Evolutionary conservation across 2,329 filamentous ascomycete genomes (phyloP).

Genomic region (Exophiala dermatitidis): DNA sequence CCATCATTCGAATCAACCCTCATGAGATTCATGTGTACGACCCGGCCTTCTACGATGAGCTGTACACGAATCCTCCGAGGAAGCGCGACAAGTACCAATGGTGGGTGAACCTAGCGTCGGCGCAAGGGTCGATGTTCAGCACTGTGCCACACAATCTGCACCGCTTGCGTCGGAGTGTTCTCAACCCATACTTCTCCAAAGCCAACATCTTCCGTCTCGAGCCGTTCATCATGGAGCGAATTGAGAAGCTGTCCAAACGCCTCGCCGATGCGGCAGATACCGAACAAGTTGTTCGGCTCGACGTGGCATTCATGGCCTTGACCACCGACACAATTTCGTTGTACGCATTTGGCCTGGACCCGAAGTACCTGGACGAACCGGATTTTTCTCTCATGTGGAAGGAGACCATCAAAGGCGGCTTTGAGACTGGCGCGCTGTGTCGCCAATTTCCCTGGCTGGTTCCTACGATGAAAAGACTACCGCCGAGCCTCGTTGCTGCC

Average conservation of each 20-base stretch:
- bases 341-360: slow-evolving; percentile 16
- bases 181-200: slow-evolving; percentile 28
- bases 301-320: slow-evolving; percentile 34
- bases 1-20: slow-evolving; percentile 33
- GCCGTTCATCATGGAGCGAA: slow-evolving; percentile 27
- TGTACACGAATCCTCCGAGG: slow-evolving; percentile 28
- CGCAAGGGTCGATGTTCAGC: slow-evolving; percentile 15
- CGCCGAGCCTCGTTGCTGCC: neutral
- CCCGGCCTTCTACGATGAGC: slow-evolving; percentile 30
- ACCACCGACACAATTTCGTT: slow-evolving; percentile 22
- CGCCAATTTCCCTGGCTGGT: slow-evolving; percentile 7
- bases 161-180: slow-evolving; percentile 22
- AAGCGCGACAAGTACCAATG: slow-evolving; percentile 29
- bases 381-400: slow-evolving; percentile 14
- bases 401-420: slow-evolving; percentile 8
- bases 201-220: slow-evolving; percentile 23
- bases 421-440: slow-evolving; percentile 3
- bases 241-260: slow-evolving; percentile 24
- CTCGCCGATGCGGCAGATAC: slow-evolving; percentile 7
- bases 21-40: slow-evolving; percentile 33
- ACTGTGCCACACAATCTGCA: slow-evolving; percentile 27
- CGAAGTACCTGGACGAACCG: slow-evolving; percentile 5
- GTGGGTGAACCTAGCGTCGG: slow-evolving; percentile 15
- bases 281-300: slow-evolving; percentile 6
- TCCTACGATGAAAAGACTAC: neutral